Evolutionary conservation across 768 basidiomycete species (phyloP).

Genomic region (Coprinellus micaceus): DNA sequence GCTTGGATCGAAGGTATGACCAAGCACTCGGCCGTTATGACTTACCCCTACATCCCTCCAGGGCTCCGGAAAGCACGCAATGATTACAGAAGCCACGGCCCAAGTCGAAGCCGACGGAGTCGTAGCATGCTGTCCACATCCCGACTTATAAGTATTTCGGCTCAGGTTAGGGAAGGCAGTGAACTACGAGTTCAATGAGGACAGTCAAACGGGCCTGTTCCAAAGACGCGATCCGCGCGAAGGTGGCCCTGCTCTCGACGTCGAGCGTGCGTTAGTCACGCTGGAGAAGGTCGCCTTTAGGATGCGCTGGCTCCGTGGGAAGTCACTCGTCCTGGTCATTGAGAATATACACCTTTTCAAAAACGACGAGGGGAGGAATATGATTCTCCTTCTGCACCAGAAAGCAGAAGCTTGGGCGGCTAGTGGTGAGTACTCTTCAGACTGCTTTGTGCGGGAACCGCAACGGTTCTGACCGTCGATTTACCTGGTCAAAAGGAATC

Average conservation of each 20-base stretch:
- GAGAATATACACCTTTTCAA: slow-evolving; percentile 76
- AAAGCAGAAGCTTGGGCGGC: slow-evolving; percentile 84
- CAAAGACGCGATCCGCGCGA: slow-evolving; percentile 81
- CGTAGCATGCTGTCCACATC: slow-evolving; percentile 78
- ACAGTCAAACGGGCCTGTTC: slow-evolving; percentile 76
- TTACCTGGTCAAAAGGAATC: too few species aligned
- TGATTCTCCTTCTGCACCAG: slow-evolving; percentile 85
- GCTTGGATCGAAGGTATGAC: slow-evolving; percentile 69
- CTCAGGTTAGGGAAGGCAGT: slow-evolving; percentile 81
- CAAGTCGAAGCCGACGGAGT: slow-evolving; percentile 65
- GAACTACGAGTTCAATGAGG: slow-evolving; percentile 84
- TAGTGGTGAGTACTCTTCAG: slow-evolving; percentile 60
- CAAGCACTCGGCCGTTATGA: not conserved
- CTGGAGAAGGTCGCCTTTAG: slow-evolving; percentile 81
- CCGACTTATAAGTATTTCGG: slow-evolving; percentile 83
- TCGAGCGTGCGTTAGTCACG: slow-evolving; percentile 82
- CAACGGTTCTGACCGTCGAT: too few species aligned
- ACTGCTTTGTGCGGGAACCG: too few species aligned
- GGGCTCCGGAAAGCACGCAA: slow-evolving; percentile 81
- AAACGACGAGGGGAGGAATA: slow-evolving; percentile 67
- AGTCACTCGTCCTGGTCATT: slow-evolving; percentile 75
- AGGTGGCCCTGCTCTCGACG: slow-evolving; percentile 78
- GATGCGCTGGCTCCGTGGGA: slow-evolving; percentile 50
- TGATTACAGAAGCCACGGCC: slow-evolving; percentile 81
- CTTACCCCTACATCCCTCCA: slow-evolving; percentile 16